Percentiles rank a stretch among this genome's conserved stretches.
phyloP scores from a whole-genome alignment of 208 protist species.

The Crithidia expoeki region DNA sequence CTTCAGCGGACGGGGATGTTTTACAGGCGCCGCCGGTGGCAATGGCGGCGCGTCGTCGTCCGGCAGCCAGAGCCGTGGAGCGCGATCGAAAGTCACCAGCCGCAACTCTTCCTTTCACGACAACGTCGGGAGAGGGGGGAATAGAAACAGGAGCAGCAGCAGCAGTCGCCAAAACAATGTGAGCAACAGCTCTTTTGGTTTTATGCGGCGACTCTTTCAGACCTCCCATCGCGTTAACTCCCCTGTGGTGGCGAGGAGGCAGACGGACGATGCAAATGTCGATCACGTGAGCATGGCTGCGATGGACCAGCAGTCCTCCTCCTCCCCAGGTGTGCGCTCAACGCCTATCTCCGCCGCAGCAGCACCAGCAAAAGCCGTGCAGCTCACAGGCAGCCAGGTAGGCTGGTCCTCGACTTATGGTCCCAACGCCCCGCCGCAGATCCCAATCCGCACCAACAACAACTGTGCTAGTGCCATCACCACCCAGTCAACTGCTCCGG shows the following conservation, averaged over 20 bases:
- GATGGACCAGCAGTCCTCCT: background rate
- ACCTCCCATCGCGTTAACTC: conserved; percentile 5
- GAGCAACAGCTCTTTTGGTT: conserved; percentile 22
- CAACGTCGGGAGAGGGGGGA: conserved; percentile 3
- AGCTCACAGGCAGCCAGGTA: background rate
- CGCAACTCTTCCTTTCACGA: conserved; percentile 23
- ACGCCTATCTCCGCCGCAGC: background rate
- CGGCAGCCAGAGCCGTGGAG: background rate
- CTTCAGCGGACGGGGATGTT: conserved; percentile 14
- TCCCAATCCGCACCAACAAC: background rate
- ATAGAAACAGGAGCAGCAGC: background rate
- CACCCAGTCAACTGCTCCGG: background rate
- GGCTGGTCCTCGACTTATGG: conserved; percentile 10
- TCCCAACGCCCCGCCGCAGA: conserved; percentile 4
- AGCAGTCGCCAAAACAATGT: background rate
- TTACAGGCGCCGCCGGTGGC: conserved; percentile 15
- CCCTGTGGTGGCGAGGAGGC: background rate
- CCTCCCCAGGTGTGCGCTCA: background rate
- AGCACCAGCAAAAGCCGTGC: background rate
- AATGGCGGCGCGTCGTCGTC: background rate
- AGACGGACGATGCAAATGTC: background rate
- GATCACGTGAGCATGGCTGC: conserved; percentile 3
- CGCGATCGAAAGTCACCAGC: conserved; percentile 6
- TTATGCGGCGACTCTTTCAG: conserved; percentile 31
- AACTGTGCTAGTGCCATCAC: background rate